Conservation (phyloP, 768 basidiomycete genomes). For the Suillus subluteus region DNA sequence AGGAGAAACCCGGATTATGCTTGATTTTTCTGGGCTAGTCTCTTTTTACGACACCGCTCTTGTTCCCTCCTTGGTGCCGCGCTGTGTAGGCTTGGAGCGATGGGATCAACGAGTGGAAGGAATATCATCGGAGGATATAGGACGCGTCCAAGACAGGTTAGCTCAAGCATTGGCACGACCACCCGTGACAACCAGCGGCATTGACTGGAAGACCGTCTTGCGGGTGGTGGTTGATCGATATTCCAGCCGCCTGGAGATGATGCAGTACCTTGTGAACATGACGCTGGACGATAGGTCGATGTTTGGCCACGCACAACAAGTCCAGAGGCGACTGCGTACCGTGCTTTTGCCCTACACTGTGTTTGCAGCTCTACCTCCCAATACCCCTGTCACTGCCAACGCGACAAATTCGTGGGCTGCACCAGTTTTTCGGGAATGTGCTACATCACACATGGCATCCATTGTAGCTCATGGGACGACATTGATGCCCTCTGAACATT, state of each 20-base stretch:
- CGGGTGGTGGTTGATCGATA: constrained; percentile 45
- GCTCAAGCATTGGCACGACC: constrained; percentile 12
- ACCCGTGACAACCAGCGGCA: constrained; percentile 26
- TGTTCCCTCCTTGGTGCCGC: constrained; percentile 20
- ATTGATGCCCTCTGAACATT: constrained; percentile 17
- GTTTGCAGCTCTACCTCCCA: constrained; percentile 2
- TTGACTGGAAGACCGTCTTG: constrained; percentile 48
- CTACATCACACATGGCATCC: constrained; percentile 16
- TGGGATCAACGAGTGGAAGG: constrained; percentile 26
- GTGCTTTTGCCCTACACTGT: constrained; percentile 20
- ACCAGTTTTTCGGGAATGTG: constrained; percentile 16
- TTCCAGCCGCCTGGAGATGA: constrained; percentile 43
- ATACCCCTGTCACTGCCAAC: constrained; percentile 2
- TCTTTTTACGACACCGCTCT: constrained; percentile 34
- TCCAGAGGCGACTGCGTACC: constrained; percentile 23
- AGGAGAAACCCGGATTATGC: constrained; percentile 28
- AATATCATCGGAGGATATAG: constrained; percentile 20
- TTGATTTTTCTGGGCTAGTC: constrained; percentile 24
- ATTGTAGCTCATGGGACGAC: not conserved
- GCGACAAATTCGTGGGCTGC: constrained; percentile 16
- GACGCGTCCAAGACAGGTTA: constrained; percentile 13
- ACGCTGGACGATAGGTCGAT: constrained; percentile 14
- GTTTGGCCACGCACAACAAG: constrained; percentile 11
- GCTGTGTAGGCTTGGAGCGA: constrained; percentile 19
- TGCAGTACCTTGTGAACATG: constrained; percentile 40